Conservation (phyloP, 2,329 filamentous ascomycete species). For the Colletotrichum sojae region DNA sequence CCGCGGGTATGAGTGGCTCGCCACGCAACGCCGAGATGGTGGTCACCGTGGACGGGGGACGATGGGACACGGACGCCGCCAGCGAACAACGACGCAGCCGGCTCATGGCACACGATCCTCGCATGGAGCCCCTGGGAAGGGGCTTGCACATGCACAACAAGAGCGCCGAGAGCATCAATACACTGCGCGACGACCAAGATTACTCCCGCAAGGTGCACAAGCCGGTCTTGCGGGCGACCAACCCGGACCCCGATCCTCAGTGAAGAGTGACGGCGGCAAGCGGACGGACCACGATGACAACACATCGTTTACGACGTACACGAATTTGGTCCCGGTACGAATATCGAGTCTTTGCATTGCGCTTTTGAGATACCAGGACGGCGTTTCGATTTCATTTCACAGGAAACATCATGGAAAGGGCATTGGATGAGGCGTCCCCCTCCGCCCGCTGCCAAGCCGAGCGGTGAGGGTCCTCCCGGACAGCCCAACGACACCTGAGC, state of each 20-base stretch:
- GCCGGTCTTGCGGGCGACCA: constrained; percentile 73
- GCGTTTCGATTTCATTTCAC: constrained; percentile 42
- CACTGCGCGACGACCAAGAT: constrained; percentile 75
- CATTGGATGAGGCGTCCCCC: constrained; percentile 24
- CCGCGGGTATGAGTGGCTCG: constrained; percentile 62
- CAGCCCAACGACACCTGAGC: constrained; percentile 14
- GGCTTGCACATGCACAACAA: constrained; percentile 71
- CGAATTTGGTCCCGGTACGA: constrained; percentile 38
- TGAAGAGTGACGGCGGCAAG: constrained; percentile 9
- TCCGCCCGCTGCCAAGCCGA: not conserved
- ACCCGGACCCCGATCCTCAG: constrained; percentile 66
- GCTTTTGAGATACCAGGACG: constrained; percentile 45
- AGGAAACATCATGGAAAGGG: constrained; percentile 12
- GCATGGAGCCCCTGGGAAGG: constrained; percentile 73
- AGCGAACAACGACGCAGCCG: constrained; percentile 57
- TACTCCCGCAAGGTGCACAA: constrained; percentile 73
- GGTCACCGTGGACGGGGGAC: constrained; percentile 46
- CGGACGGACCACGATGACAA: constrained; percentile 28
- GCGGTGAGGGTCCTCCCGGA: constrained; percentile 1
- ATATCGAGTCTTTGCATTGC: constrained; percentile 40
- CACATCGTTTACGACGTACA: constrained; percentile 42
- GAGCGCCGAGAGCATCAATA: constrained; percentile 75
- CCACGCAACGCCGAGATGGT: constrained; percentile 61
- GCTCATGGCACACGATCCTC: constrained; percentile 73
- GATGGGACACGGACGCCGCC: constrained; percentile 35